A percentile compares a stretch with the other conserved stretches of the same genome.
These are phyloP conservation scores for Psilocybe azurescens DNA, from an alignment of 768 basidiomycete genomes.

Conservation along the genomic window DNA sequence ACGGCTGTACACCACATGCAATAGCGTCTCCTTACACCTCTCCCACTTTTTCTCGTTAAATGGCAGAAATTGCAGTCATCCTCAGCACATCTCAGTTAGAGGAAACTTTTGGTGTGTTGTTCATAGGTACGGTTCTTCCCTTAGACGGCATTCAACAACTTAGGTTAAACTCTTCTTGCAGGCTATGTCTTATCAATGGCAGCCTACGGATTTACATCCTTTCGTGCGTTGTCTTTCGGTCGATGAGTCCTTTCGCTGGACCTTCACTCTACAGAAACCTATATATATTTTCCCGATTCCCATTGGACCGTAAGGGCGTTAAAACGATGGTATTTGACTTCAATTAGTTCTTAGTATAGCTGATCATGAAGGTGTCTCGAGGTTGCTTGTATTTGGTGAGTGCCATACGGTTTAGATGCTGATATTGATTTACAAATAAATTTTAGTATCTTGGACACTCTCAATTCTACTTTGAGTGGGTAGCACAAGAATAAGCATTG, in stretches of 20 bases:
- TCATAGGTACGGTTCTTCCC: slow-evolving; percentile 23
- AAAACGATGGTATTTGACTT: slow-evolving; percentile 25
- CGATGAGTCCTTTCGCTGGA: not conserved
- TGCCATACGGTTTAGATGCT: not conserved
- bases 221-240: slow-evolving; percentile 24
- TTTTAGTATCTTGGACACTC: slow-evolving; percentile 25
- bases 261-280: slow-evolving; percentile 26
- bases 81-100: not conserved
- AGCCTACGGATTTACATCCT: slow-evolving; percentile 35
- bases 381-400: not conserved
- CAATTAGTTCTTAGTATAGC: not conserved
- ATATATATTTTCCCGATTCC: slow-evolving; percentile 32
- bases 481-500: not conserved
- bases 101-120: slow-evolving; percentile 27
- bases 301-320: slow-evolving; percentile 13
- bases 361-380: not conserved
- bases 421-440: not conserved
- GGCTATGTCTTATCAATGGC: slow-evolving; percentile 32
- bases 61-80: not conserved
- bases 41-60: not conserved
- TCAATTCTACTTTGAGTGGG: slow-evolving; percentile 27
- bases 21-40: not conserved
- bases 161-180: not conserved
- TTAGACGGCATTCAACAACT: too few species aligned
- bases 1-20: not conserved